These are phyloP conservation scores for Metschnikowia vanudenii DNA, from an alignment of 805 yeast species.

Conservation along the genomic window DNA sequence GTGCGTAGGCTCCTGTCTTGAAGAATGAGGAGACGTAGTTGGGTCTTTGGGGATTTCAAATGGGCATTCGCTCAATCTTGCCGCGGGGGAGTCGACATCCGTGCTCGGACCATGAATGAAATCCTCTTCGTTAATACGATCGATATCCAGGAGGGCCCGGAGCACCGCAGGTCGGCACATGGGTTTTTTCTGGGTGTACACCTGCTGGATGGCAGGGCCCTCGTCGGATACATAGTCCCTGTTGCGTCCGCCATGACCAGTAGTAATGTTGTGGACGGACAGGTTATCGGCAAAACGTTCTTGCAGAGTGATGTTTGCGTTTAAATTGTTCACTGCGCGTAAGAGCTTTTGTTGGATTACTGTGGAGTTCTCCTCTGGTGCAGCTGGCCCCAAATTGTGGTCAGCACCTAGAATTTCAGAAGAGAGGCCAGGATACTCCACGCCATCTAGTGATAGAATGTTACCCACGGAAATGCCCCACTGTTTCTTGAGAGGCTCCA, in stretches of 20 bases:
- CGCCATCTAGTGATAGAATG: constrained; percentile 8
- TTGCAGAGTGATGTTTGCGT: constrained; percentile 12
- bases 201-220: constrained; percentile 30
- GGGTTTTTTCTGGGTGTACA: constrained; percentile 48
- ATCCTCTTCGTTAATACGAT: constrained; percentile 13
- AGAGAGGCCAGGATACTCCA: neutral
- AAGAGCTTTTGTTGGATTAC: constrained; percentile 17
- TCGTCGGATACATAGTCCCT: constrained; percentile 2
- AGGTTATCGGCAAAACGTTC: constrained; percentile 6
- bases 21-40: neutral
- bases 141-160: constrained; percentile 33
- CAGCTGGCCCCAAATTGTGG: neutral
- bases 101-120: constrained; percentile 14
- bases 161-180: constrained; percentile 53
- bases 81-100: constrained; percentile 9
- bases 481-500: constrained; percentile 16
- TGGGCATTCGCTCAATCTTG: constrained; percentile 14
- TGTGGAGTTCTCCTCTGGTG: neutral
- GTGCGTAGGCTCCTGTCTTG: constrained; percentile 45
- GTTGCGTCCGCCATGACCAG: constrained; percentile 4
- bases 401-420: neutral
- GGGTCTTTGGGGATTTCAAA: constrained; percentile 11
- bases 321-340: constrained; percentile 20
- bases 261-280: neutral
- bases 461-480: constrained; percentile 9